Conservation (phyloP, 805 yeast genomes). For the Ogataea siamensis region DNA sequence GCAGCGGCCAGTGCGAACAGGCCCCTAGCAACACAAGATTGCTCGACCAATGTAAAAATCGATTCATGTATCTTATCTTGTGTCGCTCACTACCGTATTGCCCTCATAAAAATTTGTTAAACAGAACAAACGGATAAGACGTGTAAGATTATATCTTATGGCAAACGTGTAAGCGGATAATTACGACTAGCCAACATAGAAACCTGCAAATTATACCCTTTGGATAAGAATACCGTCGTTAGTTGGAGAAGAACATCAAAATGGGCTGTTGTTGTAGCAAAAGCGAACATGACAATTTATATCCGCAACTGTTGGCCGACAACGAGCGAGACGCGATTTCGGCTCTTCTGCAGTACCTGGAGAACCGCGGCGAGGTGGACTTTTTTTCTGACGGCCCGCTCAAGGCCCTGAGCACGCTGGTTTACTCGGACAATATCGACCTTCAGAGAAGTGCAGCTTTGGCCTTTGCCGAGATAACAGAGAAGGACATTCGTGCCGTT, state of each 20-base stretch:
- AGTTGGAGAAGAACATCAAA: conserved; percentile 1
- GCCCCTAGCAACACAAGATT: not conserved
- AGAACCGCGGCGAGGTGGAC: conserved; percentile 84
- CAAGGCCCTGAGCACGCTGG: conserved; percentile 86
- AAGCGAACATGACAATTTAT: conserved; percentile 52
- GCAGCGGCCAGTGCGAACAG: not conserved
- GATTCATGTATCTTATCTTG: conserved; percentile 9
- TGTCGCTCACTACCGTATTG: conserved; percentile 14
- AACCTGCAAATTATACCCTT: not conserved
- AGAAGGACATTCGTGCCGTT: conserved; percentile 89
- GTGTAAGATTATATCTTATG: conserved; percentile 11
- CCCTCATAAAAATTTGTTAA: conserved; percentile 19
- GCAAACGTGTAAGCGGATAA: not conserved
- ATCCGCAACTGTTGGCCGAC: conserved; percentile 85
- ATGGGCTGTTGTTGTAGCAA: conserved; percentile 57
- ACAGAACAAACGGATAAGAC: conserved; percentile 18
- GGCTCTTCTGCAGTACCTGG: conserved; percentile 81
- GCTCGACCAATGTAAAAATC: not conserved
- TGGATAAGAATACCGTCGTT: not conserved
- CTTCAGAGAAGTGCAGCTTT: conserved; percentile 95
- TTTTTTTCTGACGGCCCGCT: conserved; percentile 85
- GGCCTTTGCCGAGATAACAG: conserved; percentile 98
- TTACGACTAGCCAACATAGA: not conserved
- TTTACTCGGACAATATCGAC: conserved; percentile 91
- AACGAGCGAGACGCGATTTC: conserved; percentile 97